Conservation (phyloP, 139 green algal genomes). For the Ettlia oleoabundans region DNA sequence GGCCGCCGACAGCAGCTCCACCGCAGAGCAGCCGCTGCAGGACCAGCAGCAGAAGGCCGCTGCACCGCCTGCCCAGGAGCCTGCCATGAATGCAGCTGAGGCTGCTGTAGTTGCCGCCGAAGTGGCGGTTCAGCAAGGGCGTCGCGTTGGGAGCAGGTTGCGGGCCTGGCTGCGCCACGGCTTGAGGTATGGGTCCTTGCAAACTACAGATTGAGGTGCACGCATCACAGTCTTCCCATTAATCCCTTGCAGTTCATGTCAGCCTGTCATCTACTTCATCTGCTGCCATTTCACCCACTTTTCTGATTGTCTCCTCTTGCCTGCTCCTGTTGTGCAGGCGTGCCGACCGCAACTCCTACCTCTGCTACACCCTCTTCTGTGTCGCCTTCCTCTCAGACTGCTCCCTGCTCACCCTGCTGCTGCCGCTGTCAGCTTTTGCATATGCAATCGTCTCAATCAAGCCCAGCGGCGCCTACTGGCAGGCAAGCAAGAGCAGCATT, state of each 20-base stretch:
- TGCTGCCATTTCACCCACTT: background rate
- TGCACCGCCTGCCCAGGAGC: background rate
- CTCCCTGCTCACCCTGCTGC: conserved; percentile 53
- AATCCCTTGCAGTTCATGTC: background rate
- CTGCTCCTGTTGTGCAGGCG: too few species aligned
- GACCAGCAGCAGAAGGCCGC: background rate
- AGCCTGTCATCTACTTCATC: background rate
- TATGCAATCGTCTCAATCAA: conserved; percentile 62
- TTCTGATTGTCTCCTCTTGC: too few species aligned
- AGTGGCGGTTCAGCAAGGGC: background rate
- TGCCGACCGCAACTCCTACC: conserved; percentile 47
- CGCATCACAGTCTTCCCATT: too few species aligned
- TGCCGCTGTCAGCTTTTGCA: conserved; percentile 54
- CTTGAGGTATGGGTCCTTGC: background rate
- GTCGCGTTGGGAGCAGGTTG: background rate
- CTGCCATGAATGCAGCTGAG: background rate
- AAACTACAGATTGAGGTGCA: too few species aligned
- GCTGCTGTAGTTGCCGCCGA: background rate
- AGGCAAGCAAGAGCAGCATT: too few species aligned
- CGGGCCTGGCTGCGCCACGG: background rate
- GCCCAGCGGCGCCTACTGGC: conserved; percentile 62
- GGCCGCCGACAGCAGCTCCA: background rate
- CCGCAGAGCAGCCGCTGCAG: background rate
- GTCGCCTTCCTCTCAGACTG: conserved; percentile 64
- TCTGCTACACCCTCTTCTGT: conserved; percentile 62